A percentile compares a stretch with the other conserved stretches of the same genome.
These are phyloP conservation scores for Ganoderma boninense DNA, from an alignment of 1,284 basidiomycete genomes.

Conservation along the genomic window DNA sequence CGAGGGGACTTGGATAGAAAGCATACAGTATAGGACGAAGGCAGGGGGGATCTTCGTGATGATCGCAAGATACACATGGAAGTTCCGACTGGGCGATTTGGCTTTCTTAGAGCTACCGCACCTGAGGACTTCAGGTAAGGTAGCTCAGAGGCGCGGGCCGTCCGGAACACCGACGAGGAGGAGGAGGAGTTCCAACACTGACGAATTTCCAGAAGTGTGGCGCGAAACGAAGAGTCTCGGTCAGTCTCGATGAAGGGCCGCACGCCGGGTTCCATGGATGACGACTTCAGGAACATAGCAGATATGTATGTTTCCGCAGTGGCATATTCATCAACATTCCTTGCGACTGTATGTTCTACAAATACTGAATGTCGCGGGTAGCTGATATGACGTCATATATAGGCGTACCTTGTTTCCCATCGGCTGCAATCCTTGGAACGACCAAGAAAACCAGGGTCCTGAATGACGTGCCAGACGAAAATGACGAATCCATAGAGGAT, in stretches of 20 bases:
- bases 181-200: not conserved
- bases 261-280: not conserved
- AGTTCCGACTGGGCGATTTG: not conserved
- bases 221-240: not conserved
- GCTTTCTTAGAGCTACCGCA: not conserved
- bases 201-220: not conserved
- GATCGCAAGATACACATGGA: not conserved
- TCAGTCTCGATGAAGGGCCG: not conserved
- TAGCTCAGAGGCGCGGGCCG: not conserved
- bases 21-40: not conserved
- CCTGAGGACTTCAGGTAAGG: not conserved
- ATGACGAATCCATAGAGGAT: not conserved
- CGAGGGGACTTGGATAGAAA: not conserved
- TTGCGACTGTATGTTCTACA: no score
- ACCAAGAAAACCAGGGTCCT: not conserved
- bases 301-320: no score
- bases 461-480: not conserved
- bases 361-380: no score
- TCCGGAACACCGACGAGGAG: not conserved
- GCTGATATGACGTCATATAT: not conserved
- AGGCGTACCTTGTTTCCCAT: not conserved
- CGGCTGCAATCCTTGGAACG: not conserved
- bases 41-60: not conserved
- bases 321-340: no score
- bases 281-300: not conserved